These are phyloP conservation scores for Fusarium compactum DNA, from an alignment of 2,329 filamentous ascomycete species.

Conservation along the genomic window DNA sequence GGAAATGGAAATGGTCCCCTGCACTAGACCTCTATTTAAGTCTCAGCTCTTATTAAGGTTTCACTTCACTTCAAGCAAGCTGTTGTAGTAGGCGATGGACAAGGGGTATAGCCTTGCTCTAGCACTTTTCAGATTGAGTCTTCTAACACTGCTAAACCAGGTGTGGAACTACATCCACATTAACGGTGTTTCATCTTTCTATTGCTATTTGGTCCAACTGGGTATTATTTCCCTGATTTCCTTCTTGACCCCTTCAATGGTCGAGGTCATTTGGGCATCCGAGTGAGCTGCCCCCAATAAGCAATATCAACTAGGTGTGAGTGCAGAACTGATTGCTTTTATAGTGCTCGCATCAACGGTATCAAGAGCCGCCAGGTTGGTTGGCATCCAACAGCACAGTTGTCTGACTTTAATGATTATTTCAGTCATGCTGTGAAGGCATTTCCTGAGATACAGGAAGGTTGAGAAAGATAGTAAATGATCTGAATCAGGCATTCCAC, in stretches of 20 bases:
- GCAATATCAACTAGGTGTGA: too few species aligned
- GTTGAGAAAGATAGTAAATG: neutral
- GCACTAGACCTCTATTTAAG: neutral
- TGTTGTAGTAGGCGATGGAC: neutral
- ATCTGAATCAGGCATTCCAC: too few species aligned
- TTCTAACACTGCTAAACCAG: neutral
- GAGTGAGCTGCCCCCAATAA: neutral
- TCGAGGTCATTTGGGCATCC: neutral
- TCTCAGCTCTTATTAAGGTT: neutral
- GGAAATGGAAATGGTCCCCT: neutral
- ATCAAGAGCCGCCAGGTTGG: neutral
- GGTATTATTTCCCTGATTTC: neutral
- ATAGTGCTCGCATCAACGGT: neutral
- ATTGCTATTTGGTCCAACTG: neutral
- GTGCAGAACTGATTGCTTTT: too few species aligned
- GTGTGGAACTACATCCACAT: neutral
- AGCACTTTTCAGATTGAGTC: neutral
- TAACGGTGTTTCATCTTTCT: neutral
- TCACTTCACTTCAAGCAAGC: neutral
- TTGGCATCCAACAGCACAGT: neutral
- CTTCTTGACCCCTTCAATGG: neutral
- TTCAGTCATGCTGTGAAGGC: neutral
- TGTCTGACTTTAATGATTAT: neutral
- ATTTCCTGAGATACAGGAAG: neutral
- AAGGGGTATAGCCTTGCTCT: neutral